phyloP scores from a whole-genome alignment of 768 basidiomycete species.

The Kwoniella pini region DNA sequence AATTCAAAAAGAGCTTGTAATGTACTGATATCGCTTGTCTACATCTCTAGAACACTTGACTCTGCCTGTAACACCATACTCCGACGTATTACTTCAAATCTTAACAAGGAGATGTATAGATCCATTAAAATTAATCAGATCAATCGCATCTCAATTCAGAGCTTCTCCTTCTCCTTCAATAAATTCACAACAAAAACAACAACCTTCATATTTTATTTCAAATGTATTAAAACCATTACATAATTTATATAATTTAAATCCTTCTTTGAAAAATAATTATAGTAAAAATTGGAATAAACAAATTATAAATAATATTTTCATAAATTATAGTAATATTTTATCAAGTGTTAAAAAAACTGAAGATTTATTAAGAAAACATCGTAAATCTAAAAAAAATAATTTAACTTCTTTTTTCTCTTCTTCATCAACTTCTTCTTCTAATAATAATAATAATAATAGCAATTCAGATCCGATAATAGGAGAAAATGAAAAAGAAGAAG shows the following conservation, averaged over 20 bases:
- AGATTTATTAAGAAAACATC: constrained; percentile 78
- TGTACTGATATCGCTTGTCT: not conserved
- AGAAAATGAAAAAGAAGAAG: constrained; percentile 73
- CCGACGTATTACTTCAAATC: constrained; percentile 61
- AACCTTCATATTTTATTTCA: constrained; percentile 82
- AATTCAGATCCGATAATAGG: too few species aligned
- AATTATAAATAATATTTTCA: constrained; percentile 67
- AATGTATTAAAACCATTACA: constrained; percentile 78
- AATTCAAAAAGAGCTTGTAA: not conserved
- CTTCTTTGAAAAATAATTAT: constrained; percentile 63
- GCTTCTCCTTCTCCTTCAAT: constrained; percentile 63
- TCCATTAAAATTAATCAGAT: constrained; percentile 76
- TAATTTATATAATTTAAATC: constrained; percentile 63
- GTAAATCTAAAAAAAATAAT: constrained; percentile 76
- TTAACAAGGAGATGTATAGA: constrained; percentile 81
- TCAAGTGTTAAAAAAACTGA: constrained; percentile 88
- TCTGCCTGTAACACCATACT: constrained; percentile 25
- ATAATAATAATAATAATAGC: constrained; percentile 51
- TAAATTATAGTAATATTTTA: constrained; percentile 76
- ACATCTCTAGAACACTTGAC: constrained; percentile 14
- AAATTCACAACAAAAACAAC: constrained; percentile 39
- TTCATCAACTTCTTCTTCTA: not conserved
- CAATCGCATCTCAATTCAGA: constrained; percentile 86
- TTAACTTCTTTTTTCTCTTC: constrained; percentile 74
- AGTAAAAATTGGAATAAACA: constrained; percentile 56